A percentile compares a stretch with the other conserved stretches of the same genome.
These are phyloP conservation scores for Incumbomyces lentus DNA, from an alignment of 2,329 filamentous ascomycete genomes.

Conservation along the genomic window DNA sequence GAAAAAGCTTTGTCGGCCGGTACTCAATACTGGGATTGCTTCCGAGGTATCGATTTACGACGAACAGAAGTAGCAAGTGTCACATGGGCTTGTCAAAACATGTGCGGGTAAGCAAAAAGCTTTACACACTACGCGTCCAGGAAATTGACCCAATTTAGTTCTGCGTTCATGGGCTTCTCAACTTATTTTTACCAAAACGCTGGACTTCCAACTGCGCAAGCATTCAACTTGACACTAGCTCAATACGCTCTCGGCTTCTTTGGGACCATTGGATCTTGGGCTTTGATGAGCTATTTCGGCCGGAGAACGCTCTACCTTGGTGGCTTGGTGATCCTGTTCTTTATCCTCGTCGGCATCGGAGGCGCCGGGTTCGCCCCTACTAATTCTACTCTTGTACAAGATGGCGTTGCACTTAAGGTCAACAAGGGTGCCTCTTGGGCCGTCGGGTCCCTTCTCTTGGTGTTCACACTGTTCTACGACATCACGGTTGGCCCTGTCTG, in stretches of 20 bases:
- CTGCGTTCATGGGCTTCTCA: background rate
- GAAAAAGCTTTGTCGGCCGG: slow-evolving; percentile 18
- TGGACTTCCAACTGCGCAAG: slow-evolving; percentile 26
- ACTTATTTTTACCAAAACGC: slow-evolving; percentile 15
- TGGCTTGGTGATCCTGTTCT: slow-evolving; percentile 21
- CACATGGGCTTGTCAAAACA: slow-evolving; percentile 48
- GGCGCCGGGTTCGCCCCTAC: background rate
- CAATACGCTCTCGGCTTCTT: slow-evolving; percentile 43
- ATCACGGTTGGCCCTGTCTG: slow-evolving; percentile 1
- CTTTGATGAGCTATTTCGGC: slow-evolving; percentile 28
- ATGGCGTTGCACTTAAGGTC: background rate
- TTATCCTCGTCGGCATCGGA: background rate
- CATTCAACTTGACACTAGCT: slow-evolving; percentile 39
- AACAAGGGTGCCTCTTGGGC: background rate
- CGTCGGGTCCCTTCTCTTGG: slow-evolving; percentile 10
- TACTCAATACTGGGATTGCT: slow-evolving; percentile 25
- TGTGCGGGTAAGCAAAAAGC: slow-evolving; percentile 36
- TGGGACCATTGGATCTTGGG: slow-evolving; percentile 42
- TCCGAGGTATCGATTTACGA: slow-evolving; percentile 26
- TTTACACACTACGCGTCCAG: no score
- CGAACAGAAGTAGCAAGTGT: slow-evolving; percentile 34
- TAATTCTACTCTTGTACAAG: background rate
- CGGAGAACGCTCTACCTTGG: slow-evolving; percentile 30
- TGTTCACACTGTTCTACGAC: slow-evolving; percentile 9
- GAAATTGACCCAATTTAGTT: background rate